Base-by-base conservation (phyloP, 352 stramenopile genomes). In the Achlya hypogyna region DNA sequence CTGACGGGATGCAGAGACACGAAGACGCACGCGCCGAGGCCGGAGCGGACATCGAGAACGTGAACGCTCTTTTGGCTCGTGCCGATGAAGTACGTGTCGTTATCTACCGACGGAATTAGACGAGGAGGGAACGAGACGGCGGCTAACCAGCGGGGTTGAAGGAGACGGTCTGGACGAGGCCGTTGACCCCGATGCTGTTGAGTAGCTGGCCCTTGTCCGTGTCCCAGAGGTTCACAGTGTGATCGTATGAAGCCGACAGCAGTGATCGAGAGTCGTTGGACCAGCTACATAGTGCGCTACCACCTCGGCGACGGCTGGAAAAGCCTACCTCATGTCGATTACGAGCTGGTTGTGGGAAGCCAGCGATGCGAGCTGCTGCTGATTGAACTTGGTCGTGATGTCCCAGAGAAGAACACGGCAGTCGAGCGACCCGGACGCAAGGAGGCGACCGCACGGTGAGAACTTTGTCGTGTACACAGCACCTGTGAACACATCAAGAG, bases 391-490 rank as follows among this genome's bases (percentile, higher is more conserved):
- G 65, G 86, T 91, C 20, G 86, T 94, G 56, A 92, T 80, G 71
- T 94, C 86, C 86, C 86, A 94, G 20, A 94, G 72, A 69, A 92
- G 71, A 59, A 94, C 82, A 54, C 86, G 87, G 62, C 78, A 86
- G 70, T 94, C 86, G 34, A 94, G 79, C 65, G 81, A 72, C n/a
- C 86, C 86, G 14, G 82, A 91, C 49, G 82, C 83, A 42, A 94
- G 70, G 58, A 94, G 72, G n/a, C 84, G 78, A 3, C 86, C 86
- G 62, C 83, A 92, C 0, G 85, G 83, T 23, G 82, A 91, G 63
- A 94, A 94, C 70, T 94, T 94, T 69, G 86, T 78, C 62, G 84
- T 91, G 75, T 94, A 94, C 42, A 94, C 86, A 25, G 86, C 86
- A 35, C 83, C 86, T 20, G 76, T 72, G 69, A n/a, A n/a, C n/a